Evolutionary conservation across 257 asterid genomes (phyloP).

Genomic region (Apocynum venetum): DNA sequence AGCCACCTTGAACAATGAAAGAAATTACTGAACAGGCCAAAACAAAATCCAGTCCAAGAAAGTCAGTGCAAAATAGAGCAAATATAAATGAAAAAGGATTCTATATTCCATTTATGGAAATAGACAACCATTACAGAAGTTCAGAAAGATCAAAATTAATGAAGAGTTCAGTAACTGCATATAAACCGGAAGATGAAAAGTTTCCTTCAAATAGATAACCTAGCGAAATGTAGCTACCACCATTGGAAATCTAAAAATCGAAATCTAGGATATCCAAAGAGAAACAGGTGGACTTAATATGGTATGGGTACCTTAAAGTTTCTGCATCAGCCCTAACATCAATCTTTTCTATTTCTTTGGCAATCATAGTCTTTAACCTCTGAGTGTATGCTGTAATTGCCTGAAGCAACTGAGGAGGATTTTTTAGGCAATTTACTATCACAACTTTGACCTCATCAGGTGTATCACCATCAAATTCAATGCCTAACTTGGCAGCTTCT

Average conservation of each 20-base stretch:
- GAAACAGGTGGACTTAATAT: background rate
- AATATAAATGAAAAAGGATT: background rate
- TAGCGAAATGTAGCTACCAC: background rate
- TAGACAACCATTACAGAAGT: background rate
- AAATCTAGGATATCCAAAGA: background rate
- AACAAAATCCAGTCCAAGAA: background rate
- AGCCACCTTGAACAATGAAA: background rate
- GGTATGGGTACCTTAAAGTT: constrained; percentile 61
- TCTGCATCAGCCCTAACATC: constrained; percentile 97
- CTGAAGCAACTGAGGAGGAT: constrained; percentile 84
- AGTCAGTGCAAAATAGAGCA: background rate
- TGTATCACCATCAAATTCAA: constrained; percentile 65
- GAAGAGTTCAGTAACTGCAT: background rate
- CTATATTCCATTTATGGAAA: background rate
- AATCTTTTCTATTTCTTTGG: constrained; percentile 72
- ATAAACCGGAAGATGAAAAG: background rate
- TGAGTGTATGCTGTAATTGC: constrained; percentile 81
- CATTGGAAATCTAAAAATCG: background rate
- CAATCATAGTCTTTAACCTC: constrained; percentile 56
- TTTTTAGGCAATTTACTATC: constrained; percentile 62
- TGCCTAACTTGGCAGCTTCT: constrained; percentile 76
- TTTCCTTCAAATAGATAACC: background rate
- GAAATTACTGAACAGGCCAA: background rate
- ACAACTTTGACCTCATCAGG: constrained; percentile 66
- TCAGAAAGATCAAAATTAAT: background rate